These are phyloP conservation scores for Blastobotrys americana DNA, from an alignment of 805 yeast species.

Conservation along the genomic window DNA sequence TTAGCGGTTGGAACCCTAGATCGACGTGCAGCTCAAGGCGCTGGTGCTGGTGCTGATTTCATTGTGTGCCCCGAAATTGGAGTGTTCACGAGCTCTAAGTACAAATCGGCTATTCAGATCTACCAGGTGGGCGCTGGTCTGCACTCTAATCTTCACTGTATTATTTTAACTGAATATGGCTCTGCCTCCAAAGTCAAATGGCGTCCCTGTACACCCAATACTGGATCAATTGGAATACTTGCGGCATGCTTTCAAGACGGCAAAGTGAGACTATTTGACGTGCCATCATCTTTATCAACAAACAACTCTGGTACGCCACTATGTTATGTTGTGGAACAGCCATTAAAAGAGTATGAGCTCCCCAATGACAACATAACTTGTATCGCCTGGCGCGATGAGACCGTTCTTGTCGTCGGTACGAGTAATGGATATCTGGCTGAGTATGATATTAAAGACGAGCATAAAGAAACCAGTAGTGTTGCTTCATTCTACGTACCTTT, in stretches of 20 bases:
- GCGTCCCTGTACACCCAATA: constrained; percentile 3
- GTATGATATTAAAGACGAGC: constrained; percentile 33
- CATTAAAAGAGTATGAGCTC: constrained; percentile 12
- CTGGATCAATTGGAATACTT: constrained; percentile 22
- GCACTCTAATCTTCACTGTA: constrained; percentile 22
- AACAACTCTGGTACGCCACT: background rate
- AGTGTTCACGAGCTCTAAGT: constrained; percentile 8
- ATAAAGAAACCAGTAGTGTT: constrained; percentile 2
- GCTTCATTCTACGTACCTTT: constrained; percentile 37
- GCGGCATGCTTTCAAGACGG: constrained; percentile 56
- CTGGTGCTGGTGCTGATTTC: constrained; percentile 25
- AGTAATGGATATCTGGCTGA: constrained; percentile 55
- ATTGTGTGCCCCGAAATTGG: constrained; percentile 30
- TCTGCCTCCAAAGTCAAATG: constrained; percentile 9
- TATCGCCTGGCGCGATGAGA: constrained; percentile 41
- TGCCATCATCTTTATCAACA: constrained; percentile 19
- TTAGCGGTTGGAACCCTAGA: constrained; percentile 47
- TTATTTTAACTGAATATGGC: constrained; percentile 32
- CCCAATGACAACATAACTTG: constrained; percentile 34
- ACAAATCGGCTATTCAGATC: constrained; percentile 15
- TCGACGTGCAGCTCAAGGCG: constrained; percentile 25
- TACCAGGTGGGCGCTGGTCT: constrained; percentile 6
- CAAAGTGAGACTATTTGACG: constrained; percentile 40
- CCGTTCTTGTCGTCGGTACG: constrained; percentile 48
- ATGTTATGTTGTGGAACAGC: constrained; percentile 7